phyloP scores from a whole-genome alignment of 2,329 filamentous ascomycete species.

The Neonectria punicea region DNA sequence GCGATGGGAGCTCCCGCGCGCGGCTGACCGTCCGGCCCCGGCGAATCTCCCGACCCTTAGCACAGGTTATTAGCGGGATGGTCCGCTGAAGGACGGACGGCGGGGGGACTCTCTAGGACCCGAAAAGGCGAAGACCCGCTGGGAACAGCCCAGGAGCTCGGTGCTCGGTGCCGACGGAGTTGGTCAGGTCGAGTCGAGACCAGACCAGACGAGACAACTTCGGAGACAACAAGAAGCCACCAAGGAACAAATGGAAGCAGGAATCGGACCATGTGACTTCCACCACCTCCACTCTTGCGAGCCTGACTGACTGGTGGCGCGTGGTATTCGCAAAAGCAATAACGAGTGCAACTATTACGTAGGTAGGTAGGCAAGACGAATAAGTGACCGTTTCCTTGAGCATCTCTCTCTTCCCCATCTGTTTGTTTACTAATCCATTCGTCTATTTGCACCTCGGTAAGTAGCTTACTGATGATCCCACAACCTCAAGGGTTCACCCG shows the following conservation, averaged over 20 bases:
- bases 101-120: neutral
- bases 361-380: neutral
- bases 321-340: neutral
- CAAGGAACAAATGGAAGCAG: slow-evolving; percentile 10
- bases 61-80: neutral
- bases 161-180: neutral
- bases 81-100: neutral
- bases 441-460: neutral
- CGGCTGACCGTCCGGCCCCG: neutral
- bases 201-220: slow-evolving; percentile 11
- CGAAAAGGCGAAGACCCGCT: neutral
- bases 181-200: neutral
- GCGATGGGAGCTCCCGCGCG: no score
- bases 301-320: neutral
- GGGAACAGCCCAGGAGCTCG: neutral
- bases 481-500: neutral
- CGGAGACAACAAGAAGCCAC: slow-evolving; percentile 16
- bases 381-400: neutral
- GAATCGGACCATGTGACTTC: neutral
- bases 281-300: neutral
- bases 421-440: neutral
- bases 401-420: neutral
- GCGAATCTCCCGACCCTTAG: neutral
- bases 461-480: neutral
- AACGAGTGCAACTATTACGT: neutral